A percentile compares a stretch with the other conserved stretches of the same genome.
Conservation (phyloP, 371 early-diverging fungal species). For the Umbelopsis sp. region DNA sequence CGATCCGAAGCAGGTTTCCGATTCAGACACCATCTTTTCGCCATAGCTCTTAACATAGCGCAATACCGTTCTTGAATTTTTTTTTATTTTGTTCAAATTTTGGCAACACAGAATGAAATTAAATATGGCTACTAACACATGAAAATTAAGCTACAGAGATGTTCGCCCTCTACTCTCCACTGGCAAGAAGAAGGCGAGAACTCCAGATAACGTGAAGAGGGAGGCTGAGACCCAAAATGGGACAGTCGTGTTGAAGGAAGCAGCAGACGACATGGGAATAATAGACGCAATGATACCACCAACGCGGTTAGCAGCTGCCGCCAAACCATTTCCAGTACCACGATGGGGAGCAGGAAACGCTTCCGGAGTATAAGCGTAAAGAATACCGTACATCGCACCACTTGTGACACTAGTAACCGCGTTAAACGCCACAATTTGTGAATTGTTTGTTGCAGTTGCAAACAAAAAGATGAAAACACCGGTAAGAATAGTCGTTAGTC, state of each 20-base stretch:
- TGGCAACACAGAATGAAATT: background rate
- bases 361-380: constrained; percentile 77
- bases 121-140: background rate
- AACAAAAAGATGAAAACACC: constrained; percentile 7
- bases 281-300: constrained; percentile 70
- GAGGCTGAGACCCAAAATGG: constrained; percentile 61
- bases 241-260: constrained; percentile 44
- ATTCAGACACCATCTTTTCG: too few relatives aligned
- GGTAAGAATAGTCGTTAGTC: background rate
- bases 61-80: background rate
- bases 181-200: constrained; percentile 60
- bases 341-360: constrained; percentile 67
- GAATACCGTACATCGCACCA: constrained; percentile 70
- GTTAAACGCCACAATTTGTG: constrained; percentile 7
- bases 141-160: background rate
- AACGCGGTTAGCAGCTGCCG: constrained; percentile 66
- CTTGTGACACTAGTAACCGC: constrained; percentile 39
- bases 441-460: background rate
- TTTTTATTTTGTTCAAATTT: background rate
- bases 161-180: constrained; percentile 53
- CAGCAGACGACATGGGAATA: constrained; percentile 47
- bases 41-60: background rate
- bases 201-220: constrained; percentile 47
- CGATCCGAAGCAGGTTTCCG: too few relatives aligned
- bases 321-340: constrained; percentile 73